Evolutionary conservation across 2,329 filamentous ascomycete species (phyloP).

Genomic region (Teratosphaeria viscida): DNA sequence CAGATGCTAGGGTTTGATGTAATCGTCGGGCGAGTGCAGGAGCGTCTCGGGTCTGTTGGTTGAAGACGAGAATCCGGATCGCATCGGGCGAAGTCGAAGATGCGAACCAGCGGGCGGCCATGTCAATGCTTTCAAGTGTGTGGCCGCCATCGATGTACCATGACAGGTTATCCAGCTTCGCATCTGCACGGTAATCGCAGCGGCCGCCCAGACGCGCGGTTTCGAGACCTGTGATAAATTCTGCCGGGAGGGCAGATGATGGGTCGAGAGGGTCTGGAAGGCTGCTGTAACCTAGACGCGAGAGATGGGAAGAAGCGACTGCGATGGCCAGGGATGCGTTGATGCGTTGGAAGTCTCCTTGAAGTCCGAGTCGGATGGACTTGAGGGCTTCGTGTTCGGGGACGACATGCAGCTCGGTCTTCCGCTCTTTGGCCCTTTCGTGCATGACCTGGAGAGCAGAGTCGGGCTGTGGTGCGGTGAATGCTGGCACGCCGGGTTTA

Average conservation of each 20-base stretch:
- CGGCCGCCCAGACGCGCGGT: conserved; percentile 61
- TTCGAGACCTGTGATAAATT: conserved; percentile 56
- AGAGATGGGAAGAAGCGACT: conserved; percentile 49
- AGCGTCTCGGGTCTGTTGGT: conserved; percentile 80
- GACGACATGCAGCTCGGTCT: conserved; percentile 39
- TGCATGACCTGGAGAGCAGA: conserved; percentile 46
- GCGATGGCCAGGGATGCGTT: conserved; percentile 53
- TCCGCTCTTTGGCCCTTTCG: conserved; percentile 44
- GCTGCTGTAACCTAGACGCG: conserved; percentile 30
- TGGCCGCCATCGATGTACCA: conserved; percentile 88
- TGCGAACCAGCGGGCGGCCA: conserved; percentile 69
- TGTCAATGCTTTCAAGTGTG: conserved; percentile 69
- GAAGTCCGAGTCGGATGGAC: conserved; percentile 45
- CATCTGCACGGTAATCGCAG: conserved; percentile 57
- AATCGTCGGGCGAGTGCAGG: conserved; percentile 53
- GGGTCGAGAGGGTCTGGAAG: conserved; percentile 32
- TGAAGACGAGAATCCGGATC: conserved; percentile 66
- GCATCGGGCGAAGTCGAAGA: conserved; percentile 17
- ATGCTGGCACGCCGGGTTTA: conserved; percentile 54
- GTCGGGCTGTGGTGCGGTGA: conserved; percentile 49
- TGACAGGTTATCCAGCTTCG: conserved; percentile 39
- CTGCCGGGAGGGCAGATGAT: conserved; percentile 42
- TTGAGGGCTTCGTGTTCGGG: conserved; percentile 38
- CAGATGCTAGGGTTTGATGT: conserved; percentile 43
- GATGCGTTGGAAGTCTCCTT: conserved; percentile 52